A percentile compares a stretch with the other conserved stretches of the same genome.
Evolutionary conservation across 371 early-diverging fungal species (phyloP).

Genomic region (Fennellomyces sp.): DNA sequence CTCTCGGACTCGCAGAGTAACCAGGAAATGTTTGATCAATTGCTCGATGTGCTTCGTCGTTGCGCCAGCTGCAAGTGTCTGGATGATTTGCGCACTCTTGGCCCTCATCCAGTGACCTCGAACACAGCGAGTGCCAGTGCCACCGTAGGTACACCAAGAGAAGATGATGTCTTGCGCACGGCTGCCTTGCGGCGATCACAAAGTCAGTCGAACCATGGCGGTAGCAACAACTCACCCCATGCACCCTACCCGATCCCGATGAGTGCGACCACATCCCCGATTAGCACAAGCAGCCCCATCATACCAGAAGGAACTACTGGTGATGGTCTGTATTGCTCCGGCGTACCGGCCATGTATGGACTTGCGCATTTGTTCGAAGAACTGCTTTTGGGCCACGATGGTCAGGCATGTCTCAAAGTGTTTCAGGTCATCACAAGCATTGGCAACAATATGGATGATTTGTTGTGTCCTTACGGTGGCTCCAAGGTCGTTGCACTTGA

Average conservation of each 20-base stretch:
- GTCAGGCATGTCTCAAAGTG: slow-evolving; percentile 34
- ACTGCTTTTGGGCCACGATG: slow-evolving; percentile 9
- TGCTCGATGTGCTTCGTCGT: slow-evolving; percentile 43
- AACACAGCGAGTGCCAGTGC: neutral
- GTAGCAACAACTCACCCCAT: neutral
- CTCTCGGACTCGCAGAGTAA: slow-evolving; percentile 25
- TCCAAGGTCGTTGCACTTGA: slow-evolving; percentile 60
- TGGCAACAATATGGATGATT: slow-evolving; percentile 40
- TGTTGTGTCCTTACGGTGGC: slow-evolving; percentile 47
- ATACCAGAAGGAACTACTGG: neutral
- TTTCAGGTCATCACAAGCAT: slow-evolving; percentile 53
- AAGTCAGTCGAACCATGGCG: slow-evolving; percentile 13
- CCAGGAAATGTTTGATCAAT: slow-evolving; percentile 40
- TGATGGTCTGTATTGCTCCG: slow-evolving; percentile 19
- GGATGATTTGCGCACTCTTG: neutral
- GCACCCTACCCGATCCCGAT: slow-evolving; percentile 4
- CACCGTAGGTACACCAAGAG: neutral
- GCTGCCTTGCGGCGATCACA: slow-evolving; percentile 18
- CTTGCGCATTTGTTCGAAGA: slow-evolving; percentile 42
- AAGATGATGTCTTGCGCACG: neutral
- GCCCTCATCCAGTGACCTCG: too few relatives aligned
- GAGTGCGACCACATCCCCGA: slow-evolving; percentile 16
- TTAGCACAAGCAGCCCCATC: slow-evolving; percentile 6
- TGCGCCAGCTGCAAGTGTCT: slow-evolving; percentile 52
- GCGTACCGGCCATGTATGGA: slow-evolving; percentile 37